phyloP scores from a whole-genome alignment of 2,329 filamentous ascomycete species.

The Sclerotinia glacialis region DNA sequence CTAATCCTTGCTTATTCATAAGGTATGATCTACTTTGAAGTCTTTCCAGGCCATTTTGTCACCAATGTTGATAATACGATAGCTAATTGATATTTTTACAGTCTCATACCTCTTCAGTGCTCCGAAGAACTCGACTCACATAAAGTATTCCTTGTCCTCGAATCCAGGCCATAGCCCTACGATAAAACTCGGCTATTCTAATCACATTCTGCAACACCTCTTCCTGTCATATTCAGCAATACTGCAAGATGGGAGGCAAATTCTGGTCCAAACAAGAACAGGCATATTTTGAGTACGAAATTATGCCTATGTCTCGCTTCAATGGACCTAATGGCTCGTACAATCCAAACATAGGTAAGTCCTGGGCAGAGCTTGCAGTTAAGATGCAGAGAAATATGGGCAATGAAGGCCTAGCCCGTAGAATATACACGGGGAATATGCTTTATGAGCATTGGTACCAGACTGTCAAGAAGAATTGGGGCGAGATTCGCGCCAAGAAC shows the following conservation, averaged over 20 bases:
- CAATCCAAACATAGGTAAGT: neutral
- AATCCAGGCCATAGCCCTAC: neutral
- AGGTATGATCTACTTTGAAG: neutral
- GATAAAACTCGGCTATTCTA: neutral
- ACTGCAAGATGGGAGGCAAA: slow-evolving; percentile 21
- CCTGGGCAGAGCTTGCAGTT: slow-evolving; percentile 14
- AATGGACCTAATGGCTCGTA: slow-evolving; percentile 12
- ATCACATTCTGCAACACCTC: neutral
- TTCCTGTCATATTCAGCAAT: too few relatives aligned
- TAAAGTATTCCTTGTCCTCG: neutral
- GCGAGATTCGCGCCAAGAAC: neutral
- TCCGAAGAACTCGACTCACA: neutral
- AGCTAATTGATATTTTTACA: neutral
- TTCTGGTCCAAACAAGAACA: slow-evolving; percentile 19
- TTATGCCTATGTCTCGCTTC: slow-evolving; percentile 17
- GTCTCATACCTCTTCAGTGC: neutral
- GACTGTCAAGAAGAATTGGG: slow-evolving; percentile 17
- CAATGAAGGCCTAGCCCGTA: neutral
- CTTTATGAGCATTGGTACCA: slow-evolving; percentile 27
- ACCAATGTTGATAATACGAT: neutral
- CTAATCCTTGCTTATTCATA: neutral
- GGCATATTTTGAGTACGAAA: slow-evolving; percentile 19
- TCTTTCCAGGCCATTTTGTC: neutral
- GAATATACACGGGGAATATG: slow-evolving; percentile 15
- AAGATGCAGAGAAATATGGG: slow-evolving; percentile 24